Percentiles rank a stretch among this genome's conserved stretches.
These are phyloP conservation scores for Salix dunnii DNA, from an alignment of 345 rosid genomes.

Conservation along the genomic window DNA sequence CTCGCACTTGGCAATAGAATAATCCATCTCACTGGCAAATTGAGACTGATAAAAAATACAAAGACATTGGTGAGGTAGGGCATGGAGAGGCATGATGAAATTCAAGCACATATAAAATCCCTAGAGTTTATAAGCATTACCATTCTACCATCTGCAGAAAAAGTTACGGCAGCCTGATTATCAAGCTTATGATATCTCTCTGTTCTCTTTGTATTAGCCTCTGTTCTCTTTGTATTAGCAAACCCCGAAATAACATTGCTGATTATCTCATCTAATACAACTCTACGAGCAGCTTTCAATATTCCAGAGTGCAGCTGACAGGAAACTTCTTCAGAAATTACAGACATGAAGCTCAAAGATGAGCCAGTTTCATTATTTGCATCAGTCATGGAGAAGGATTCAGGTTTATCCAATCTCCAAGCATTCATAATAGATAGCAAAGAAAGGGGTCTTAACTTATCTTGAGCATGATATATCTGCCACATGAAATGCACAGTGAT, in stretches of 20 bases:
- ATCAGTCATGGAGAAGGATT: conserved; percentile 21
- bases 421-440: conserved; percentile 51
- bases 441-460: conserved; percentile 46
- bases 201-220: conserved; percentile 42
- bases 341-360: conserved; percentile 39
- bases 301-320: conserved; percentile 73
- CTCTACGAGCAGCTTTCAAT: conserved; percentile 74
- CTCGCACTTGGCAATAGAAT: conserved; percentile 24
- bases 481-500: conserved; percentile 19
- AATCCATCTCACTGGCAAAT: conserved; percentile 21
- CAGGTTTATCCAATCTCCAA: conserved; percentile 41
- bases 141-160: conserved; percentile 27
- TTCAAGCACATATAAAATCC: background rate
- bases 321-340: conserved; percentile 69
- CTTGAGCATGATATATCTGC: conserved; percentile 67
- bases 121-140: conserved; percentile 22
- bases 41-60: conserved; percentile 37
- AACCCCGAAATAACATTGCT: conserved; percentile 56
- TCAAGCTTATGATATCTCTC: conserved; percentile 41
- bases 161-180: conserved; percentile 32
- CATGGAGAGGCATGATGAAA: background rate
- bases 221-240: conserved; percentile 42
- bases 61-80: background rate
- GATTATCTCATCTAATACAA: conserved; percentile 79
- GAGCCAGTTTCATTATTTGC: conserved; percentile 29